Percentiles rank a stretch among this genome's conserved stretches.
phyloP scores from a whole-genome alignment of 768 basidiomycete genomes.

The Hirschioporus abietinus region DNA sequence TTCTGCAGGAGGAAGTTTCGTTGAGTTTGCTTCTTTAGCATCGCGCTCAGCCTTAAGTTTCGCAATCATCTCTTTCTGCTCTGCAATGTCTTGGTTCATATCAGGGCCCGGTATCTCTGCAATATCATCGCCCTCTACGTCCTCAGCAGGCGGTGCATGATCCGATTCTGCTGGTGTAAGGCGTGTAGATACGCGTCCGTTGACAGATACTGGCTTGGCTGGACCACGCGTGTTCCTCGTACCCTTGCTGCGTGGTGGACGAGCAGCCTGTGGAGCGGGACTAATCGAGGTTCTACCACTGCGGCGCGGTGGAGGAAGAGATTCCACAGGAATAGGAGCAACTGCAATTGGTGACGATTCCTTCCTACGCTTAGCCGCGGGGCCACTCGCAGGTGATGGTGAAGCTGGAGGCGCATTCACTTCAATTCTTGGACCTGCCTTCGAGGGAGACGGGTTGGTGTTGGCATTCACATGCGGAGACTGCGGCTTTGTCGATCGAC shows the following conservation, averaged over 20 bases:
- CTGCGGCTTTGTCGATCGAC: slow-evolving; percentile 53
- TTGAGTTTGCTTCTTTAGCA: not conserved
- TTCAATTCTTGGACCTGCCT: slow-evolving; percentile 16
- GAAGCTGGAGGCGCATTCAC: slow-evolving; percentile 27
- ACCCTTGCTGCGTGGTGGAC: slow-evolving; percentile 3
- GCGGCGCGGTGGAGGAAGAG: slow-evolving; percentile 20
- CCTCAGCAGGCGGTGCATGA: slow-evolving; percentile 62
- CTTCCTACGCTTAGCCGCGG: slow-evolving; percentile 58
- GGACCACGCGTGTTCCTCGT: not conserved
- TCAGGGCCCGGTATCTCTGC: slow-evolving; percentile 48
- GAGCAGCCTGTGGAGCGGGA: slow-evolving; percentile 16
- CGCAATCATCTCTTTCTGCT: slow-evolving; percentile 73
- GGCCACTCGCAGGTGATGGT: slow-evolving; percentile 23
- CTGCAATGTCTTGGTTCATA: slow-evolving; percentile 65
- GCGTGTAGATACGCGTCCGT: slow-evolving; percentile 27
- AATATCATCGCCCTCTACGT: slow-evolving; percentile 48
- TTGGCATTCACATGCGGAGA: slow-evolving; percentile 25
- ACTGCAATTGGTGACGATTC: slow-evolving; percentile 42
- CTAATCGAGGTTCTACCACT: slow-evolving; percentile 8
- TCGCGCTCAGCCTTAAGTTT: slow-evolving; percentile 64
- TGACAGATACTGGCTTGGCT: not conserved
- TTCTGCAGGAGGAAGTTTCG: not conserved
- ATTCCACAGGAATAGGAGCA: slow-evolving; percentile 17
- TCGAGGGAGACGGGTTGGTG: slow-evolving; percentile 23
- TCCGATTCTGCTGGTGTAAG: slow-evolving; percentile 53